Evolutionary conservation across 2,329 filamentous ascomycete genomes (phyloP), one percentile per base, ranked within the genome.

Genomic region (Sporothrix schenckii): DNA sequence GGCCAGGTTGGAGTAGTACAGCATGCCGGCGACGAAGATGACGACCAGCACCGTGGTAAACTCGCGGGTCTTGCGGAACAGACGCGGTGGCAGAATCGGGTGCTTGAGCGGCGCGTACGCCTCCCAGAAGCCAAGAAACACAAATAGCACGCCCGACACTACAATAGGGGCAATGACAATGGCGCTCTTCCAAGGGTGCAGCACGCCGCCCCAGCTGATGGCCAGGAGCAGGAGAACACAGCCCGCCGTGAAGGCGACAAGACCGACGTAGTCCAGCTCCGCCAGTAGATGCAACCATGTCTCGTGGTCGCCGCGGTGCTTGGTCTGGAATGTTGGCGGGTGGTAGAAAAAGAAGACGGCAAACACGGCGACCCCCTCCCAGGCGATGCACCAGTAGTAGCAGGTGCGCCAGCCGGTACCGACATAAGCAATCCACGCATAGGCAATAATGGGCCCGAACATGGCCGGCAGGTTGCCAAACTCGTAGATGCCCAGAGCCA

Each of bases 371-470:
- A 69, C 24, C 2, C 50, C 60, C 34, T 81, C 75, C 70, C 75
- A 79, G 6, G 76, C 76, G 61, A 79, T 78, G 66, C 76, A 77
- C 73, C 74, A 80, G 74, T 76, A 80, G 72, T 79, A 79, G 49
- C 74, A 77, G 1, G 76, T 75, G 5, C 79, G 72, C 77, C 78
- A 80, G 27, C 76, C 75, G 4, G 74, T 63, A 61, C 16, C 19
- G 4, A 76, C 74, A 69, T 78, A 74, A 9, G 75, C 74, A 60
- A 79, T 77, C 73, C 78, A 79, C 16, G 75, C 76, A 72, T 79
- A 80, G 10, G 73, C 72, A 41, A 79, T 75, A n/a, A 80, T 71
- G 0, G 77, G 75, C 0, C 74, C 73, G 66, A 80, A 74, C 50
- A 76, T 77, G 65, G 74, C 74, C n/a, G 78, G 66, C 73, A 77